Conservation (phyloP, 257 asterid genomes). For the Thymus mandschuricus region DNA sequence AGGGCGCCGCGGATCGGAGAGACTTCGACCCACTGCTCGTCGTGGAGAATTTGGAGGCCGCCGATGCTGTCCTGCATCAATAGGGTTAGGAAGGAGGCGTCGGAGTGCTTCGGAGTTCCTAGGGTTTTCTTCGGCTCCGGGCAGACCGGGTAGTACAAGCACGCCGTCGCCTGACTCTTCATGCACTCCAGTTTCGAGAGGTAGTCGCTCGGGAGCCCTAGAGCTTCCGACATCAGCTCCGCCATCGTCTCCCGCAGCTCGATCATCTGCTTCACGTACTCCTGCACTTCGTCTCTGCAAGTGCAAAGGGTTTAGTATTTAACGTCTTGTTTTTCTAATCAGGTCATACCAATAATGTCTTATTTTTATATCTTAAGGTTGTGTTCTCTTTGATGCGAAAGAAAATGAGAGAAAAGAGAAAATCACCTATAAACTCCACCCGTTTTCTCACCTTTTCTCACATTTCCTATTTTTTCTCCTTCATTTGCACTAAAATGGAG, state of each 20-base stretch:
- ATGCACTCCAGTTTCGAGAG: slow-evolving; percentile 42
- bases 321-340: too few species aligned
- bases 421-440: too few species aligned
- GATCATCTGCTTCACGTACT: slow-evolving; percentile 39
- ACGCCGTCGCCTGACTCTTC: slow-evolving; percentile 42
- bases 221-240: slow-evolving; percentile 43
- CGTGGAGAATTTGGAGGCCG: slow-evolving; percentile 44
- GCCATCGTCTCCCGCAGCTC: slow-evolving; percentile 38
- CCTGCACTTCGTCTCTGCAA: slow-evolving; percentile 25
- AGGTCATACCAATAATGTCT: too few species aligned
- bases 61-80: slow-evolving; percentile 40
- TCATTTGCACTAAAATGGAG: too few species aligned
- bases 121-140: slow-evolving; percentile 45
- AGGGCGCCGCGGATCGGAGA: slow-evolving; percentile 41
- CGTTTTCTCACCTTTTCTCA: too few species aligned
- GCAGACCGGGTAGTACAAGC: slow-evolving; percentile 40
- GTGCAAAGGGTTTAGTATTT: too few species aligned
- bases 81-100: slow-evolving; percentile 37
- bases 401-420: too few species aligned
- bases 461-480: too few species aligned
- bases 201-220: slow-evolving; percentile 35
- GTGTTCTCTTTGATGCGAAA: too few species aligned
- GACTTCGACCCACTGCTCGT: slow-evolving; percentile 39
- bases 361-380: too few species aligned
- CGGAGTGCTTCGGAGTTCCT: slow-evolving; percentile 41